phyloP scores from a whole-genome alignment of 2,329 filamentous ascomycete species.

The Ciborinia camelliae region DNA sequence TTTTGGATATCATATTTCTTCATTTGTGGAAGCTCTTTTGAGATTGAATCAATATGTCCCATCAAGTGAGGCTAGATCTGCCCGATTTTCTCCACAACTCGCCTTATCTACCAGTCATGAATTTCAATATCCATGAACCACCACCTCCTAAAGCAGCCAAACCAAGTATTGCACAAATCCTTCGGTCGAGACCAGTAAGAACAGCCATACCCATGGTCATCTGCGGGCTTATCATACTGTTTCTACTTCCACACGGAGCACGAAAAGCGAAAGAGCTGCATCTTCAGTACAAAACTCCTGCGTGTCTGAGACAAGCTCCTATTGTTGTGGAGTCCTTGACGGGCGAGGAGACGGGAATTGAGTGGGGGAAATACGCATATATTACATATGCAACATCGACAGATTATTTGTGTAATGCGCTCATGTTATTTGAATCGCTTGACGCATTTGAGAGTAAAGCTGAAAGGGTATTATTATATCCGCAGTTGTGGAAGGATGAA shows the following conservation, averaged over 20 bases:
- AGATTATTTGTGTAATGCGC: conserved; percentile 48
- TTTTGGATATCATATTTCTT: neutral
- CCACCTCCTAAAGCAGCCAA: conserved; percentile 15
- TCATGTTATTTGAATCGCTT: conserved; percentile 50
- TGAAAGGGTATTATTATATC: conserved; percentile 48
- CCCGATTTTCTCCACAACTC: conserved; percentile 31
- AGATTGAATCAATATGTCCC: neutral
- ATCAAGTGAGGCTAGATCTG: conserved; percentile 19
- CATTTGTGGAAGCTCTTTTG: too few species aligned
- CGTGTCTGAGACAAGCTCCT: conserved; percentile 14
- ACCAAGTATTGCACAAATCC: conserved; percentile 39
- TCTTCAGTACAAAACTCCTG: conserved; percentile 16
- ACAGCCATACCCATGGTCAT: conserved; percentile 24
- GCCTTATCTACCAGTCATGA: conserved; percentile 28
- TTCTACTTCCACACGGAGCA: conserved; percentile 9
- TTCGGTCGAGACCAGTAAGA: conserved; percentile 40
- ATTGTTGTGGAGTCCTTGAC: conserved; percentile 12
- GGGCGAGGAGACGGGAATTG: conserved; percentile 28
- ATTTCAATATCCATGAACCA: conserved; percentile 14
- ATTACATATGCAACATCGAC: conserved; percentile 49
- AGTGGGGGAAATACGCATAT: conserved; percentile 48
- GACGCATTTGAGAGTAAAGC: conserved; percentile 43
- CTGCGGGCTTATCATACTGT: conserved; percentile 18
- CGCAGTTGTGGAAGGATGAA: conserved; percentile 29
- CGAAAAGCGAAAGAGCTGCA: conserved; percentile 2